Evolutionary conservation across 176 grass and related monocot species (phyloP).

Genomic region (Carex cristatella): DNA sequence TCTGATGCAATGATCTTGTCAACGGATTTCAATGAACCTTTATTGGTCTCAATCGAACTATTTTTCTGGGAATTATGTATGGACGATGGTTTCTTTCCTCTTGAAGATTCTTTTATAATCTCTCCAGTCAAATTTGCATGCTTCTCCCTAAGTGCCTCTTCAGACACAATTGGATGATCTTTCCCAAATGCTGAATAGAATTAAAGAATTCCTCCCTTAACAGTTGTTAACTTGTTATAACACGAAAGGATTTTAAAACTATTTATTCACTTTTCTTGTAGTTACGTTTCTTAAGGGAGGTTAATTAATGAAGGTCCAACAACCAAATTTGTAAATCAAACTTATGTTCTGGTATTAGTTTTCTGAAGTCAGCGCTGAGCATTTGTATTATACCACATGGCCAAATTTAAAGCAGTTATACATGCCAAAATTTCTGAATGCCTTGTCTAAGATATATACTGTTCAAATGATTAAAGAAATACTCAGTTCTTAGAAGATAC

Average conservation of each 20-base stretch:
- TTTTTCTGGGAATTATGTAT: background rate
- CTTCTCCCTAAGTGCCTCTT: slow-evolving; percentile 68
- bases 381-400: background rate
- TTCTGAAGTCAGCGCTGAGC: background rate
- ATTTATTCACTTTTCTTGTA: background rate
- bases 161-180: slow-evolving; percentile 51
- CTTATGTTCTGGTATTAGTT: background rate
- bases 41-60: background rate
- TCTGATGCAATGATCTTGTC: background rate
- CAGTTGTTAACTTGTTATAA: background rate
- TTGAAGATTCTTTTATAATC: slow-evolving; percentile 29
- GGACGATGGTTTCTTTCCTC: slow-evolving; percentile 20
- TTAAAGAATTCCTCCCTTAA: background rate
- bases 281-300: background rate
- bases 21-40: background rate
- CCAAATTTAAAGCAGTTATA: background rate
- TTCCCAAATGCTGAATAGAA: slow-evolving; percentile 60
- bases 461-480: background rate
- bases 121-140: slow-evolving; percentile 51
- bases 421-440: background rate
- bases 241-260: background rate
- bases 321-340: background rate
- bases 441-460: background rate
- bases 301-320: background rate
- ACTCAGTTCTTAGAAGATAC: background rate